Evolutionary conservation across 176 grass and related monocot genomes (phyloP).

Genomic region (Oryza officinalis): DNA sequence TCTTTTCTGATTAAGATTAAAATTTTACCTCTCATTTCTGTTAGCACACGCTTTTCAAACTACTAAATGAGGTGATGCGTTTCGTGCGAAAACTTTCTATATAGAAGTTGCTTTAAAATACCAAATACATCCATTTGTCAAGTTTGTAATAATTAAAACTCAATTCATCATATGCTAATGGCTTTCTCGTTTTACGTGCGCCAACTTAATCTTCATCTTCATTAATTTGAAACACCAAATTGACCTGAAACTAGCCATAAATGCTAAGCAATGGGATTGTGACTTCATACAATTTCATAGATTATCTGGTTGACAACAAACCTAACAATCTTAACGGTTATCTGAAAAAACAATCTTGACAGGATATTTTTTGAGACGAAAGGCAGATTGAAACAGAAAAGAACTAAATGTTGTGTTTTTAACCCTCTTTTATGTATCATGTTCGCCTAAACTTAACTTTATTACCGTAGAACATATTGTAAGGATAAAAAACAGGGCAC

Average conservation of each 20-base stretch:
- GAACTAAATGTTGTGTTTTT: neutral
- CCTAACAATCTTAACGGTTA: neutral
- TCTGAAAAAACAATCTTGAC: neutral
- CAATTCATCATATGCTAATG: no score
- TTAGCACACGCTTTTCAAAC: no score
- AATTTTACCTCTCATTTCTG: no score
- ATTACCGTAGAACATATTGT: neutral
- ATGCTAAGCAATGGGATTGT: neutral
- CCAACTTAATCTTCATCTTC: no score
- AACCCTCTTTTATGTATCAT: neutral
- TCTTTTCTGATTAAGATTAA: no score
- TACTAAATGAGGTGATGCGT: no score
- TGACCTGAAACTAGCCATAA: neutral
- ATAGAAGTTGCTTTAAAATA: no score
- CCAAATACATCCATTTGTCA: no score
- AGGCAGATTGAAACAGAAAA: neutral
- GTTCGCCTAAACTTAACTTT: neutral
- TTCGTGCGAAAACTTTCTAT: no score
- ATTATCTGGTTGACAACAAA: slow-evolving; percentile 11
- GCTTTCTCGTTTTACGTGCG: no score
- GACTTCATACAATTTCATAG: neutral
- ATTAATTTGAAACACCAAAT: no score
- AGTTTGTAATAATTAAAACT: no score
- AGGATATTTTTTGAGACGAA: neutral
- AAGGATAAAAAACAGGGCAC: neutral